Base-by-base conservation (phyloP, 2,329 filamentous ascomycete genomes). In the Camptophora hylomeconis region DNA sequence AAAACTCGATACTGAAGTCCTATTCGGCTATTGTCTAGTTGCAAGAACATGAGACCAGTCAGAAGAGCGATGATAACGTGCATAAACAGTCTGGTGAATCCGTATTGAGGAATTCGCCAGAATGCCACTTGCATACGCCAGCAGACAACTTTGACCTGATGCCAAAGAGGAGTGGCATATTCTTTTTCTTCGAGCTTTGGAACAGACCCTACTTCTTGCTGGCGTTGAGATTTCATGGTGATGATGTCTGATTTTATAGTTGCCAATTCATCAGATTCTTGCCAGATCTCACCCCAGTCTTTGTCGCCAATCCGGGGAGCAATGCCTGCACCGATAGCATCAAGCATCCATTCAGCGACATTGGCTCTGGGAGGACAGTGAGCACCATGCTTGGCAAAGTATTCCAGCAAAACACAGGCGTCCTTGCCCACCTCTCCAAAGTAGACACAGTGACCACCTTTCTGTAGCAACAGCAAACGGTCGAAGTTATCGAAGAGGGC, bases 401-500 rank as follows among this genome's bases (percentile, higher is more conserved):
- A 72, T 12, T 69, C 64, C 20, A 83, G 69, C n/a, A 92, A 58
- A 12, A 74, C 61, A 17, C 63, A 57, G 0, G 80, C 81, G 33
- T 89, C 80, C 28, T 72, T 65, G 26, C 83, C 83, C 23, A 92
- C 78, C 34, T 86, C 75, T 12, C 82, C 82, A 46, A 89, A 87
- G 58, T 92, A 92, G 27, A 92, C 80, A 25, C 79, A 80, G 31
- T 75, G 68, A 3, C 83, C 83, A 35, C 83, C 83, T 21, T 70
- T 67, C 53, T 87, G 73, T 2, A 92, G 65, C 3, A 92, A 65
- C 4, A 92, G 60, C 2, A 93, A 65, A 8, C 82, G 70, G 49
- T 92, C 83, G 41, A 92, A 93, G 52, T 84, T 78, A 52, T 89
- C 80, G 43, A 93, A 92, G 0, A 92, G 64, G 0, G 80, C 75